Evolutionary conservation across 305 asterid genomes (phyloP), one percentile per base, ranked within the genome.

Genomic region (Plantago rigida): DNA sequence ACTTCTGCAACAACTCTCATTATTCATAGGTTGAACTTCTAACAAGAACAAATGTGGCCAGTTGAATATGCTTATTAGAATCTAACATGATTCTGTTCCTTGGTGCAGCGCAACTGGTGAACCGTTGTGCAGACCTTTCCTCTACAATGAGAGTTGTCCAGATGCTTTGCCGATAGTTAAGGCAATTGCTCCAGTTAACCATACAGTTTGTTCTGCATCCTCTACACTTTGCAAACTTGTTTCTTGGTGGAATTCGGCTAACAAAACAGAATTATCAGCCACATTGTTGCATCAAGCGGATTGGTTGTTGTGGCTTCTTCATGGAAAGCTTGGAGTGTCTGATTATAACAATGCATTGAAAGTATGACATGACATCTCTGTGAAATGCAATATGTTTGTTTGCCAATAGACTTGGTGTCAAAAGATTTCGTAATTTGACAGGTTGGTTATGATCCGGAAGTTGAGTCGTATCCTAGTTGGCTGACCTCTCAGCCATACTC

Each of bases 371-470:
- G 14, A 15, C 22, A 26, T 59, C 8, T 51, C 50, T 63, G 59
- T 19, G 59, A 67, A 56, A 51, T 63, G 13, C 55, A 1, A 56
- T 42, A 26, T 17, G 11, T 54, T 54, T 45, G 42, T 47, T 59
- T 60, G 24, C n/a, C 56, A 26, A 3, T 46, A 52, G 44, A 28
- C 65, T 31, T 1, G 45, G 60, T 31, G n/a, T 15, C 36, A 1
- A 47, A 13, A 49, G 54, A 36, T 36, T 49, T 34, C 59, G 36
- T 68, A 48, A 56, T 49, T 13, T 69, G 71, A 54, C 80, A 90
- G 97, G 85, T 86, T 65, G 98, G 98, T 34, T 91, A 87, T 76
- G 95, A 91, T 80, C 96, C 96, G 52, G 94, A 87, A 82, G 62
- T 50, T 13, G 96, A 91, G 69, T 80, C 83, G 17, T 87, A 91